Evolutionary conservation across 2,329 filamentous ascomycete genomes (phyloP), one percentile per base, ranked within the genome.

Genomic region (Fusarium albidum): DNA sequence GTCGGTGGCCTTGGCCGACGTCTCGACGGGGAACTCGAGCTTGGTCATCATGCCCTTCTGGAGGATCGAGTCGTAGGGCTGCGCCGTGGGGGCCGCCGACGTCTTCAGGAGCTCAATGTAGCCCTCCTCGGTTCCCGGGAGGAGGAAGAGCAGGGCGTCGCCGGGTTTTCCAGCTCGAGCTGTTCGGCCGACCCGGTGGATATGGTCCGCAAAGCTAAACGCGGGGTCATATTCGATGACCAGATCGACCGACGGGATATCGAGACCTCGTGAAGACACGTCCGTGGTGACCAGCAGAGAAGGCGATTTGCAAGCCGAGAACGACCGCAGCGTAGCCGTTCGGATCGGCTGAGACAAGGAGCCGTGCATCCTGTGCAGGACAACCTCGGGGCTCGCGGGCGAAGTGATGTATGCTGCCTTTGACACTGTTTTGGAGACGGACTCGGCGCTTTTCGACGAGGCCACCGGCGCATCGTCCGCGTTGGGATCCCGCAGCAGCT

Each of bases 151-250:
- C 10, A 91, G 82, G 1, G 95, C 92, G 49, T 93, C 88, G 25
- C 95, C 95, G 10, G 94, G 84, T 6, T 91, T 89, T 13, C 95
- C 95, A 1, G 96, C 91, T 79, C 95, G 91, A 4, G 95, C 95
- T 10, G 95, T 99, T 72, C 95, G 90, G 48, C 95, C 95, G 49
- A 98, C 91, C 49, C 95, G 89, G 76, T 99, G 95, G 8, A 97
- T 83, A 72, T 99, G 95, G 72, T 99, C 95, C 55, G 93, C 90
- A 18, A 92, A 87, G 69, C 90, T 92, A 75, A 98, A 98, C 3
- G 95, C 91, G 0, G 95, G 93, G 69, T 99, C 95, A 70, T 96
- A 98, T 72, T 99, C 95, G 50, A 99, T 84, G 42, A 99, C 92
- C 15, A 97, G 82, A 71, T 99, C 95, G 44, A 99, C 91, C 43